These are phyloP conservation scores for Lindgomyces ingoldianus DNA, from an alignment of 495 filamentous ascomycete genomes.

Conservation along the genomic window DNA sequence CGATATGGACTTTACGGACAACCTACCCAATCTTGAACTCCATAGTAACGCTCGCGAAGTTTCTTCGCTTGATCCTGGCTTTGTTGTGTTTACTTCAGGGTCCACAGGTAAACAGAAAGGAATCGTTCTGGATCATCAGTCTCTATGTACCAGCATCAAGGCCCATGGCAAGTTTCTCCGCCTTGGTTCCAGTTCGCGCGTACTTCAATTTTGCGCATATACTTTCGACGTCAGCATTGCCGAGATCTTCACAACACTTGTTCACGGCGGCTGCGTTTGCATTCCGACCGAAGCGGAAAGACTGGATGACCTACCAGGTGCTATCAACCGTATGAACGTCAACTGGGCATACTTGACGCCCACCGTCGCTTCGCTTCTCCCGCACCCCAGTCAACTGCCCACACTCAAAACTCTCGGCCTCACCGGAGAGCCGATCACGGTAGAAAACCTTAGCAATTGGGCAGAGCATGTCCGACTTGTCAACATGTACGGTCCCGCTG, in stretches of 20 bases:
- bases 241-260: slow-evolving; percentile 30
- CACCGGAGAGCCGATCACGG: slow-evolving; percentile 24
- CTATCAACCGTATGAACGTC: slow-evolving; percentile 31
- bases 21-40: background rate
- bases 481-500: slow-evolving; percentile 22
- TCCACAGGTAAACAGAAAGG: slow-evolving; percentile 27
- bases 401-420: slow-evolving; percentile 38
- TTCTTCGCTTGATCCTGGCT: background rate
- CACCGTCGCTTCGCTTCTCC: slow-evolving; percentile 20
- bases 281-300: slow-evolving; percentile 31
- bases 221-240: slow-evolving; percentile 27
- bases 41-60: background rate
- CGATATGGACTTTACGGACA: too few species aligned
- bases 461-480: slow-evolving; percentile 5
- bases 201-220: slow-evolving; percentile 26
- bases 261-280: slow-evolving; percentile 28
- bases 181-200: background rate
- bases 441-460: slow-evolving; percentile 16
- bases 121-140: background rate
- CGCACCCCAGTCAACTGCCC: slow-evolving; percentile 10
- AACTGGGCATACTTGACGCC: slow-evolving; percentile 39
- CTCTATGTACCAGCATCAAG: slow-evolving; percentile 9
- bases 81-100: slow-evolving; percentile 22
- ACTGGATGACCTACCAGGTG: slow-evolving; percentile 38
- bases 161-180: slow-evolving; percentile 37